A percentile compares a stretch with the other conserved stretches of the same genome.
Conservation (phyloP, 1,139 yeast genomes). For the Geotrichum aggregatum region DNA sequence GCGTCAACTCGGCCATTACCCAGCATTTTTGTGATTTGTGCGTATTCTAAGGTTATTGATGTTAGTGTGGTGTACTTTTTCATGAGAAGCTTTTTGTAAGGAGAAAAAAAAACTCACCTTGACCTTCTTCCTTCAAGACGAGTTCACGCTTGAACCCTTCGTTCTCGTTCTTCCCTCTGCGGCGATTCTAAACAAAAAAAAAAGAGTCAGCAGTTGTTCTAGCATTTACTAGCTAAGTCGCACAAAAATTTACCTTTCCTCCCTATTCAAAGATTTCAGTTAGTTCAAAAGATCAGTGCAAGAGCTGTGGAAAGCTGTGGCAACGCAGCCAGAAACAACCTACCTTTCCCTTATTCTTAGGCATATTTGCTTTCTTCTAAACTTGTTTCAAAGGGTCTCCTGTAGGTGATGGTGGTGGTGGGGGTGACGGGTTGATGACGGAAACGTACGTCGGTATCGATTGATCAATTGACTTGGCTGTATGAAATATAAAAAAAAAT, state of each 20-base stretch:
- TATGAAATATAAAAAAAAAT: no score
- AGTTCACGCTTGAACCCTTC: conserved; percentile 92
- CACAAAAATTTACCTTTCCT: conserved; percentile 17
- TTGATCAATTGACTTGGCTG: no score
- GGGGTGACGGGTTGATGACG: no score
- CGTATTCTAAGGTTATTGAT: conserved; percentile 65
- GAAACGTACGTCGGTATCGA: no score
- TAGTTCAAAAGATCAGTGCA: neutral
- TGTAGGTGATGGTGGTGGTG: no score
- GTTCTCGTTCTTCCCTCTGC: conserved; percentile 97
- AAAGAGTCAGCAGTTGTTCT: neutral
- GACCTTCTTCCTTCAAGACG: conserved; percentile 89
- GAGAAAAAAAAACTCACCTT: conserved; percentile 32
- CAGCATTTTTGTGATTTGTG: conserved; percentile 95
- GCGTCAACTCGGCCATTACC: conserved; percentile 98
- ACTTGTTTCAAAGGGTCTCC: no score
- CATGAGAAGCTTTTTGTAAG: no score
- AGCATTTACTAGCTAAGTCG: no score
- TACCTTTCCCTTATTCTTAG: conserved; percentile 21
- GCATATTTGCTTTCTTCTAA: conserved; percentile 17
- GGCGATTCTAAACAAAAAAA: conserved; percentile 60
- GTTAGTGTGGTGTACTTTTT: no score
- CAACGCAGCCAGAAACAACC: neutral
- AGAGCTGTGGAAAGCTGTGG: neutral
- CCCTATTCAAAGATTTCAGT: conserved; percentile 9